Evolutionary conservation across 805 yeast species (phyloP), one percentile per base, ranked within the genome.

Genomic region (Yarrowia alimentaria): DNA sequence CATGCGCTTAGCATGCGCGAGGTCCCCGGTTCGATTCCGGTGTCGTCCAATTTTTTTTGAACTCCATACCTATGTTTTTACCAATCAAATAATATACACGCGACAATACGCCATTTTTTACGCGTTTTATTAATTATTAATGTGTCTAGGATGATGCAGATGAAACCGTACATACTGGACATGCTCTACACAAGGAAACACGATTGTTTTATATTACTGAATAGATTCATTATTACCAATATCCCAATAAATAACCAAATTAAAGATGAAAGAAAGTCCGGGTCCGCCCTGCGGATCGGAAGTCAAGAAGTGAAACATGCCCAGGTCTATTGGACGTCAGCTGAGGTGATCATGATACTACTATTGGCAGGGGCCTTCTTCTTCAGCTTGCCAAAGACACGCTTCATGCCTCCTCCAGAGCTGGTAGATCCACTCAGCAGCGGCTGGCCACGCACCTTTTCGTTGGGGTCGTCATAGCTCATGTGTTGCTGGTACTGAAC

Each of bases 1-100:
- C 43, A 37, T 37, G 43, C 43, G 43, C 43, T 37, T 37, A 37
- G 43, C 43, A 37, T 37, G 43, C 43, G 43, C 43, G 43, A 37
- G 43, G 43, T 37, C 43, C 43, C 43, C 43, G 43, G 43, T 37
- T 37, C 43, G 43, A 37, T 37, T 37, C 43, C 43, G 43, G 43
- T 37, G 43, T 37, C 43, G 43, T 37, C 43, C 43, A 37, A 12
- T 3, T 24, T 25, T 37, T 37, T 37, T 24, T n/a, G n/a, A n/a
- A n/a, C n/a, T n/a, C n/a, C n/a, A n/a, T n/a, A n/a, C n/a, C n/a
- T n/a, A n/a, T n/a, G n/a, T n/a, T n/a, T n/a, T n/a, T n/a, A n/a
- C n/a, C n/a, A n/a, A n/a, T n/a, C n/a, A 21, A 21, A 21, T 21
- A 21, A 21, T 21, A 21, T n/a, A n/a, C n/a, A n/a, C n/a, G n/a